These are phyloP conservation scores for Wickerhamomyces ciferrii DNA, from an alignment of 805 yeast genomes.

Conservation along the genomic window DNA sequence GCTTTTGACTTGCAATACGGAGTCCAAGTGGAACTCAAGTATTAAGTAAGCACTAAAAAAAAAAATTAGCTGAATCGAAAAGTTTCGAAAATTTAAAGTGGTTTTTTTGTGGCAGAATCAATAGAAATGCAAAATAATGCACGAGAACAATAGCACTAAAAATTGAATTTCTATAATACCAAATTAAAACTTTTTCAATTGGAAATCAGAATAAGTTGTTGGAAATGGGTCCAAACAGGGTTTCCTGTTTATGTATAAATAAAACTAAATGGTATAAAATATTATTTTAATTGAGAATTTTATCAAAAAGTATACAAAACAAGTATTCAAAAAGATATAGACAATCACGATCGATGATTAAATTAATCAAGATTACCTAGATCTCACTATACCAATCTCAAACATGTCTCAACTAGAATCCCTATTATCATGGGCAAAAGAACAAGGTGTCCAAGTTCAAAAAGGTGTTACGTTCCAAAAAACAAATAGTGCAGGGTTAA, in stretches of 20 bases:
- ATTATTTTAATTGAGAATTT: too few species aligned
- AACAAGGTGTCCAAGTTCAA: slow-evolving; percentile 33
- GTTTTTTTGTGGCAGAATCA: neutral
- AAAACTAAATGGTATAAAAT: too few species aligned
- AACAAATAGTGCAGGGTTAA: slow-evolving; percentile 28
- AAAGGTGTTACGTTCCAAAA: slow-evolving; percentile 26
- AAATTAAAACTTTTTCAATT: neutral
- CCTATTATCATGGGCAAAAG: slow-evolving; percentile 31
- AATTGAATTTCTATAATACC: neutral
- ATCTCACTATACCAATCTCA: neutral
- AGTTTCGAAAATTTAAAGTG: neutral
- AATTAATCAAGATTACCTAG: neutral
- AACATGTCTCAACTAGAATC: slow-evolving; percentile 3
- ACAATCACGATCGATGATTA: neutral
- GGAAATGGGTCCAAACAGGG: too few species aligned
- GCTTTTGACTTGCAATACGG: slow-evolving; percentile 44
- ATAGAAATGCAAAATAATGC: neutral
- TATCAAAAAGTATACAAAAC: too few species aligned
- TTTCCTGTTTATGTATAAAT: too few species aligned
- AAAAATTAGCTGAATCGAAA: neutral
- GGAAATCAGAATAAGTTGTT: neutral
- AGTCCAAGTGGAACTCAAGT: slow-evolving; percentile 9
- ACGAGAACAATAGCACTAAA: neutral
- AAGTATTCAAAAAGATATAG: too few species aligned
- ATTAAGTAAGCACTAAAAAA: too few species aligned